Percentiles rank a stretch among this genome's conserved stretches.
phyloP scores from a whole-genome alignment of 2,329 filamentous ascomycete genomes.

The Gaeumannomyces sp. region DNA sequence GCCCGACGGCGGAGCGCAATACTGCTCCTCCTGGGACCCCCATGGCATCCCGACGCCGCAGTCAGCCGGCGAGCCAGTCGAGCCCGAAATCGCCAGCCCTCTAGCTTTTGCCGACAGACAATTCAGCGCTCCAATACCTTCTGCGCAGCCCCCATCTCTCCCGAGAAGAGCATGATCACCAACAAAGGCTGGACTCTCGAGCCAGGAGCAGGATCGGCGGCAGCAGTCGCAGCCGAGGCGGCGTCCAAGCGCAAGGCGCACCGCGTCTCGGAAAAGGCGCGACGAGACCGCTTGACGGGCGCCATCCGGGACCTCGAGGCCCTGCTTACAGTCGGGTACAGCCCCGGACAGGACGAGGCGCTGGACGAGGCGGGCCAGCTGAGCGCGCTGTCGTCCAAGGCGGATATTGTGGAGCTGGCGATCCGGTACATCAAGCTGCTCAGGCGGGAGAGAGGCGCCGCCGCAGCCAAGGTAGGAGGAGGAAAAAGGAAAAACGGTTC shows the following conservation, averaged over 20 bases:
- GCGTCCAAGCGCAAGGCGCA: conserved; percentile 20
- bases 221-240: conserved; percentile 7
- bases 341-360: background rate
- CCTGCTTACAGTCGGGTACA: conserved; percentile 15
- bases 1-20: background rate
- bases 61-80: background rate
- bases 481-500: too few relatives aligned
- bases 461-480: too few relatives aligned
- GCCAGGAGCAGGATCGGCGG: background rate
- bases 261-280: conserved; percentile 21
- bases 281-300: conserved; percentile 18
- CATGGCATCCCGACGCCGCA: background rate
- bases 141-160: too few relatives aligned
- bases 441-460: conserved; percentile 10
- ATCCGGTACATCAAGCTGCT: conserved; percentile 19
- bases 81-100: background rate
- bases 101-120: background rate
- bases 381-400: conserved; percentile 14
- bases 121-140: background rate
- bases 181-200: too few relatives aligned
- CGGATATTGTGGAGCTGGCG: conserved; percentile 21
- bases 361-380: background rate
- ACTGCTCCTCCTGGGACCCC: background rate
- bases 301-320: conserved; percentile 23
- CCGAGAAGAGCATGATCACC: too few relatives aligned